Evolutionary conservation across 257 asterid genomes (phyloP).

Genomic region (Ehretia macrophylla): DNA sequence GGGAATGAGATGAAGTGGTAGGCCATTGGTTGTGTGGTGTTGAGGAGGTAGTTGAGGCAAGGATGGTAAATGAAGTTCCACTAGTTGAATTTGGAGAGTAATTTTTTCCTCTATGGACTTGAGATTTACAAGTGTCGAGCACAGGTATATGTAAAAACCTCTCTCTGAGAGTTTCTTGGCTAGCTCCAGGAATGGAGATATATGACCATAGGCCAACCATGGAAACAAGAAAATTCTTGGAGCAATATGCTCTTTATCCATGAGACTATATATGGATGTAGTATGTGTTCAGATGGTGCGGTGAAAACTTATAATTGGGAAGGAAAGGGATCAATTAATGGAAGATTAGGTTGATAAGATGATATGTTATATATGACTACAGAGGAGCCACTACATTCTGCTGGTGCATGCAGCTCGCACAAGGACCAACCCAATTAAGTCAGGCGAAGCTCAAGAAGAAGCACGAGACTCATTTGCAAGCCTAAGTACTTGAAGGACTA

Average conservation of each 20-base stretch:
- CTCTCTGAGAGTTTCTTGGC: slow-evolving; percentile 36
- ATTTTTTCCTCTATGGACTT: slow-evolving; percentile 28
- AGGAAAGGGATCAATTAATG: too few relatives aligned
- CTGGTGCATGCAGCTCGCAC: too few relatives aligned
- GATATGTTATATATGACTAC: too few relatives aligned
- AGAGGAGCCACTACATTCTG: too few relatives aligned
- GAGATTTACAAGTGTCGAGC: slow-evolving; percentile 46
- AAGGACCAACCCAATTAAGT: too few relatives aligned
- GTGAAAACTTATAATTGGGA: too few relatives aligned
- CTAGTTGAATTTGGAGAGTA: slow-evolving; percentile 33
- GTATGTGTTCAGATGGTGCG: background rate
- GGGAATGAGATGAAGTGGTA: slow-evolving; percentile 43
- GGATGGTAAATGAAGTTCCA: slow-evolving; percentile 35
- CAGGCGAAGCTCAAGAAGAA: too few relatives aligned
- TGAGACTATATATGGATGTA: background rate
- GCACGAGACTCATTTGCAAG: too few relatives aligned
- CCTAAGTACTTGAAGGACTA: too few relatives aligned
- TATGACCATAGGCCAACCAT: slow-evolving; percentile 59
- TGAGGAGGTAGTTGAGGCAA: slow-evolving; percentile 42
- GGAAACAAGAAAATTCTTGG: slow-evolving; percentile 39
- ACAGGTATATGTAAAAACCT: slow-evolving; percentile 24
- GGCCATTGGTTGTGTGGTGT: slow-evolving; percentile 49
- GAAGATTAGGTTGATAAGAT: too few relatives aligned
- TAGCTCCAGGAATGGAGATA: slow-evolving; percentile 44
- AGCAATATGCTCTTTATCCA: slow-evolving; percentile 10